phyloP scores from a whole-genome alignment of 78 protist genomes.

The Isochrysis galbana region DNA sequence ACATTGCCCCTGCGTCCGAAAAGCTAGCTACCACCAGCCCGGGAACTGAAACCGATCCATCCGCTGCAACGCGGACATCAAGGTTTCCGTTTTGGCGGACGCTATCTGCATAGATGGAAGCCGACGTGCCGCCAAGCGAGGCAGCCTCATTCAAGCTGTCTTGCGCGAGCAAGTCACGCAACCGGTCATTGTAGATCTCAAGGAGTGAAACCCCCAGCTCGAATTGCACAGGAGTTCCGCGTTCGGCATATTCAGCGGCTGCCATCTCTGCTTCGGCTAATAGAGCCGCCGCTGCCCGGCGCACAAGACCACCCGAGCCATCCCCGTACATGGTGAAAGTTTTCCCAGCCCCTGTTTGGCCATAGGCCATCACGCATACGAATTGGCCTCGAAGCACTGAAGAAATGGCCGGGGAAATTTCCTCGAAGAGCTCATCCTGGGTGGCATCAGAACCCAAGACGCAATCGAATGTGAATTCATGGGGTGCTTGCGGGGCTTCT shows the following conservation, averaged over 20 bases:
- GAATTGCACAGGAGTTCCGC: background rate
- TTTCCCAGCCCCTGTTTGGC: background rate
- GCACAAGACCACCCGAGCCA: background rate
- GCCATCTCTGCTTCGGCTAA: background rate
- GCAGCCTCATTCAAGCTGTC: too few relatives aligned
- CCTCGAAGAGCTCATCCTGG: background rate
- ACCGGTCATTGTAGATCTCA: background rate
- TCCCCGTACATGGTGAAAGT: background rate
- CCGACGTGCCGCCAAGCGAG: background rate
- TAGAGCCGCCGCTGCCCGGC: background rate
- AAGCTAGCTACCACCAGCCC: background rate
- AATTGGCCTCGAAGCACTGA: background rate
- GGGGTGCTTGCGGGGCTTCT: background rate
- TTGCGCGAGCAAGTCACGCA: background rate
- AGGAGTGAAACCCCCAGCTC: background rate
- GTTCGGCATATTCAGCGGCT: background rate
- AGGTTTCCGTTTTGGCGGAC: too few relatives aligned
- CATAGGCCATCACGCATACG: background rate
- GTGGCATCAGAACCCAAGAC: background rate
- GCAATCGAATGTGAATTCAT: background rate
- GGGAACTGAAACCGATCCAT: background rate
- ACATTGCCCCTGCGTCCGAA: background rate
- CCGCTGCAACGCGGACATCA: background rate
- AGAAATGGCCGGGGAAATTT: background rate
- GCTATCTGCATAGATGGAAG: too few relatives aligned